Conservation (phyloP, 768 basidiomycete genomes). For the Tricholoma sp. region DNA sequence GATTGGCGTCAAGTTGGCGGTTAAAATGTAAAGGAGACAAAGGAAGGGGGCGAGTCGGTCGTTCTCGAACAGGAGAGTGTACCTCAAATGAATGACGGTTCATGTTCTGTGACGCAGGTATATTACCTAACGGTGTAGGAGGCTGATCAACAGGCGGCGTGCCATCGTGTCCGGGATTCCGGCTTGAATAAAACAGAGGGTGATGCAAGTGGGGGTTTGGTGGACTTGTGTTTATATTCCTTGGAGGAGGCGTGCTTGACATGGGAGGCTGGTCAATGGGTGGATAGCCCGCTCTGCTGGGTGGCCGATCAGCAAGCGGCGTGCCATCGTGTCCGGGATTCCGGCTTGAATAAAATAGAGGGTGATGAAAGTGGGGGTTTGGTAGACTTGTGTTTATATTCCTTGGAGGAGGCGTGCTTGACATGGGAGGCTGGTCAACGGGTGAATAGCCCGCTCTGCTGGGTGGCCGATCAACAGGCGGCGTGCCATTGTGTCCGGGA, state of each 20-base stretch:
- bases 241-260: neutral
- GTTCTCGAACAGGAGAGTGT: neutral
- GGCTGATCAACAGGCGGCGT: neutral
- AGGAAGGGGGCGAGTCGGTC: neutral
- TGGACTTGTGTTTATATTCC: neutral
- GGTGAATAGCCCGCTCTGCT: too few species aligned
- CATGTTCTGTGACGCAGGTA: neutral
- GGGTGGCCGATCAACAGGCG: neutral
- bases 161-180: neutral
- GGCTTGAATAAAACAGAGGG: neutral
- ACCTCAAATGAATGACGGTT: too few species aligned
- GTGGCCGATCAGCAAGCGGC: neutral
- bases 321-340: neutral
- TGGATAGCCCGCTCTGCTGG: too few species aligned
- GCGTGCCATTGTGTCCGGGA: neutral
- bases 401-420: neutral
- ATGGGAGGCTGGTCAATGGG: neutral
- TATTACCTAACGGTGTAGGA: neutral
- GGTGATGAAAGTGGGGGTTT: neutral
- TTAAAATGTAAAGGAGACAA: neutral
- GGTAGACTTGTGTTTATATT: neutral
- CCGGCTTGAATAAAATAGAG: neutral
- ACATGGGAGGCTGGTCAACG: neutral
- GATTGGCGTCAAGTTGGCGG: neutral
- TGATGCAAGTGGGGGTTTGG: neutral